A percentile compares a stretch with the other conserved stretches of the same genome.
Conservation (phyloP, 1,139 yeast species). For the Torulaspora globosa region DNA sequence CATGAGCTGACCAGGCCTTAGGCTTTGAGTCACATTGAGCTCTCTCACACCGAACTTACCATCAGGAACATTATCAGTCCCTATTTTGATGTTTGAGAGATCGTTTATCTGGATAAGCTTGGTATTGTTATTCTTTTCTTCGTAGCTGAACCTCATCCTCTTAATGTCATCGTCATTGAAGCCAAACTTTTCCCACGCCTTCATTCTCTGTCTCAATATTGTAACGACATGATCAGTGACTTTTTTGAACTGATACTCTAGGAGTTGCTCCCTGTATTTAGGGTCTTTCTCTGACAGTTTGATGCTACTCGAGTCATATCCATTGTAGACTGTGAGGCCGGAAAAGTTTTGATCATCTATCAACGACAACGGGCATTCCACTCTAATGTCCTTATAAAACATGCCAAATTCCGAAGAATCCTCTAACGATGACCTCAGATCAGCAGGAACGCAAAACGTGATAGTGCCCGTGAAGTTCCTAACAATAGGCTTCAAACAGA, state of each 20-base stretch:
- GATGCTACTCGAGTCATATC: slow-evolving; percentile 18
- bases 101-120: slow-evolving; percentile 29
- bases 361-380: slow-evolving; percentile 29
- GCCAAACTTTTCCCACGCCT: slow-evolving; percentile 24
- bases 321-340: slow-evolving; percentile 17
- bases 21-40: slow-evolving; percentile 27
- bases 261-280: slow-evolving; percentile 21
- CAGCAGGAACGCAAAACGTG: slow-evolving; percentile 27
- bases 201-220: slow-evolving; percentile 18
- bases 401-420: slow-evolving; percentile 23
- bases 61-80: slow-evolving; percentile 3
- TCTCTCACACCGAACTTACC: slow-evolving; percentile 21
- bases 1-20: slow-evolving; percentile 25
- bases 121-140: slow-evolving; percentile 10
- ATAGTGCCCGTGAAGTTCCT: slow-evolving; percentile 22
- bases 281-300: slow-evolving; percentile 18
- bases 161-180: slow-evolving; percentile 32
- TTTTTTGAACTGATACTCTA: slow-evolving; percentile 30
- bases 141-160: slow-evolving; percentile 26
- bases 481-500: slow-evolving; percentile 28
- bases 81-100: slow-evolving; percentile 21
- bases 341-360: slow-evolving; percentile 23
- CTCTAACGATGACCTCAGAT: slow-evolving; percentile 21
- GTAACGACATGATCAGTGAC: slow-evolving; percentile 22
- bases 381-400: slow-evolving; percentile 26